Evolutionary conservation across 2,329 filamentous ascomycete genomes (phyloP).

Genomic region (Talaromyces sp.): DNA sequence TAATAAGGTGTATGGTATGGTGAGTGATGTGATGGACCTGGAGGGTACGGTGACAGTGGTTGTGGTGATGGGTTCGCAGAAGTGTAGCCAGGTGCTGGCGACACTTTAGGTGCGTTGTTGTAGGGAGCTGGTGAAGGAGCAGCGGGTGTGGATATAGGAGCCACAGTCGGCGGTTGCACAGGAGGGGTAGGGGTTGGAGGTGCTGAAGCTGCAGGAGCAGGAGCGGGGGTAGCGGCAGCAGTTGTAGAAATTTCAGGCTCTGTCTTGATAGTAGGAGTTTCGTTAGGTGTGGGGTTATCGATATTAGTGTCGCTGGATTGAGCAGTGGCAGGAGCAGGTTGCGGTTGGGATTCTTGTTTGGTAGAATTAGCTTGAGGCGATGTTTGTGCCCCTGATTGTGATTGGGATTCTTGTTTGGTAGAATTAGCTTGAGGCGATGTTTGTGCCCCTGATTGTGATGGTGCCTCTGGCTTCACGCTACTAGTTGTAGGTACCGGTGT

Average conservation of each 20-base stretch:
- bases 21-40: constrained; percentile 26
- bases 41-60: constrained; percentile 24
- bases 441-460: constrained; percentile 16
- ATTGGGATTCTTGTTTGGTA: constrained; percentile 8
- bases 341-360: constrained; percentile 1
- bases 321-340: neutral
- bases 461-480: constrained; percentile 6
- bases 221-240: neutral
- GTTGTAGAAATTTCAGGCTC: constrained; percentile 23
- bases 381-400: constrained; percentile 14
- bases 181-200: constrained; percentile 15
- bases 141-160: constrained; percentile 13
- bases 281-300: constrained; percentile 5
- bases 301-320: constrained; percentile 1
- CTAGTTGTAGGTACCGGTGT: neutral
- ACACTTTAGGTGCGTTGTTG: constrained; percentile 23
- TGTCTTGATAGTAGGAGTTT: constrained; percentile 28
- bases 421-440: constrained; percentile 17
- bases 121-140: constrained; percentile 19
- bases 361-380: constrained; percentile 18
- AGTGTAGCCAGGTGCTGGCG: constrained; percentile 25
- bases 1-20: constrained; percentile 33
- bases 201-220: neutral
- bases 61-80: constrained; percentile 25
- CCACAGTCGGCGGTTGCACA: neutral